A percentile compares a stretch with the other conserved stretches of the same genome.
These are phyloP conservation scores for Hymenoscyphus fraxineus DNA, from an alignment of 2,329 filamentous ascomycete genomes.

Conservation along the genomic window DNA sequence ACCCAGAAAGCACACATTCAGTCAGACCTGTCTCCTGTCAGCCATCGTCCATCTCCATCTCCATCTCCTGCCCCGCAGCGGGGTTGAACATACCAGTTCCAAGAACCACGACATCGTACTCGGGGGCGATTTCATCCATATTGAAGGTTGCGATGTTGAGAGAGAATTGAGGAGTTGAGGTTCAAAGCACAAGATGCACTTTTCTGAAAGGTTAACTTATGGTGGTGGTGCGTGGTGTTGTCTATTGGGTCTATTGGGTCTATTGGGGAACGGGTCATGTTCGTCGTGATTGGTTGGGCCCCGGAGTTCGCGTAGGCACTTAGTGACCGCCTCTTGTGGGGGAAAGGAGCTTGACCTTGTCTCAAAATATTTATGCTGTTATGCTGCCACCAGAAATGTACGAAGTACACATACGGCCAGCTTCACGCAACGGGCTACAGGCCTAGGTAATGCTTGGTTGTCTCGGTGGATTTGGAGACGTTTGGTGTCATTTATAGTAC, in stretches of 20 bases:
- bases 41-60: constrained; percentile 6
- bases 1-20: constrained; percentile 98
- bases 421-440: background rate
- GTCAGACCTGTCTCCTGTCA: constrained; percentile 68
- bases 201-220: constrained; percentile 10
- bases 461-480: background rate
- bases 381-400: background rate
- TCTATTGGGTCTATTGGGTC: constrained; percentile 4
- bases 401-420: background rate
- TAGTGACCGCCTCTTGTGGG: constrained; percentile 22
- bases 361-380: constrained; percentile 24
- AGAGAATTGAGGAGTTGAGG: constrained; percentile 1
- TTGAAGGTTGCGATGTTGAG: constrained; percentile 32
- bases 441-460: background rate
- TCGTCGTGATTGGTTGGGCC: constrained; percentile 25
- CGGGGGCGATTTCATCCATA: constrained; percentile 98
- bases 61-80: constrained; percentile 34
- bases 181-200: constrained; percentile 7
- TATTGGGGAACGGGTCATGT: constrained; percentile 5
- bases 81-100: constrained; percentile 75
- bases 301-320: constrained; percentile 21
- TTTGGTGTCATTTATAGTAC: background rate
- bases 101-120: constrained; percentile 98
- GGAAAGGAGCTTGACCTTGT: constrained; percentile 18
- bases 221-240: constrained; percentile 15